Conservation (phyloP, 2,329 filamentous ascomycete genomes). For the Cyphellophora europaea region DNA sequence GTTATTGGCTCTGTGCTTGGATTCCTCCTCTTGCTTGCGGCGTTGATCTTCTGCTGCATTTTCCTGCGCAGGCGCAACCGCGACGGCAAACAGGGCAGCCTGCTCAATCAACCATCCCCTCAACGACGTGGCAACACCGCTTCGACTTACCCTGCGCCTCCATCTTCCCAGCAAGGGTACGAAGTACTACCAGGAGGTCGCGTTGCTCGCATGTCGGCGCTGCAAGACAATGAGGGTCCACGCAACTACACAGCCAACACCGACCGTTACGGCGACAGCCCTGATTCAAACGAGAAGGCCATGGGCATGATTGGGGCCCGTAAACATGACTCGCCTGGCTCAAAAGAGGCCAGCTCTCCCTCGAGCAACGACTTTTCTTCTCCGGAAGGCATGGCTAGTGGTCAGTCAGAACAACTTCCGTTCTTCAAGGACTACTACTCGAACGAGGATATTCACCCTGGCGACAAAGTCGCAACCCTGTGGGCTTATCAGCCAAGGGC, state of each 20-base stretch:
- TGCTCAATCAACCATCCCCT: constrained; percentile 86
- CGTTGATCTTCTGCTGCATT: constrained; percentile 52
- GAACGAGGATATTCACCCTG: constrained; percentile 86
- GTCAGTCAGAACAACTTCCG: constrained; percentile 87
- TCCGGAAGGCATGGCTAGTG: constrained; percentile 70
- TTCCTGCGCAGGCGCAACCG: constrained; percentile 48
- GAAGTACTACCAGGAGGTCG: constrained; percentile 76
- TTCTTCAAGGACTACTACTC: constrained; percentile 99
- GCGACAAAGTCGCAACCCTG: constrained; percentile 79
- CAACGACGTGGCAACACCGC: constrained; percentile 34
- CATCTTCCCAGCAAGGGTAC: constrained; percentile 42
- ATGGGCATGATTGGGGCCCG: constrained; percentile 32
- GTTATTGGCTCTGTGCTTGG: constrained; percentile 72
- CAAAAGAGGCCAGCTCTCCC: constrained; percentile 66
- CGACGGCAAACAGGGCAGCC: constrained; percentile 56
- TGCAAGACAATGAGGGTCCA: constrained; percentile 54
- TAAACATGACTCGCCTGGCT: constrained; percentile 77
- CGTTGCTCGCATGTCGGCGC: constrained; percentile 89
- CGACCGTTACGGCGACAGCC: constrained; percentile 62
- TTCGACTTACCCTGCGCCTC: constrained; percentile 31
- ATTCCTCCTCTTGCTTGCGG: constrained; percentile 56
- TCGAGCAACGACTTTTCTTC: constrained; percentile 69
- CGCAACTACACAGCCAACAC: constrained; percentile 48
- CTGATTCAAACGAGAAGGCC: constrained; percentile 53
- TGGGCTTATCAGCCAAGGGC: constrained; percentile 97